Base-by-base conservation (phyloP, 2,329 filamentous ascomycete species). In the Salinomyces thailandicus region DNA sequence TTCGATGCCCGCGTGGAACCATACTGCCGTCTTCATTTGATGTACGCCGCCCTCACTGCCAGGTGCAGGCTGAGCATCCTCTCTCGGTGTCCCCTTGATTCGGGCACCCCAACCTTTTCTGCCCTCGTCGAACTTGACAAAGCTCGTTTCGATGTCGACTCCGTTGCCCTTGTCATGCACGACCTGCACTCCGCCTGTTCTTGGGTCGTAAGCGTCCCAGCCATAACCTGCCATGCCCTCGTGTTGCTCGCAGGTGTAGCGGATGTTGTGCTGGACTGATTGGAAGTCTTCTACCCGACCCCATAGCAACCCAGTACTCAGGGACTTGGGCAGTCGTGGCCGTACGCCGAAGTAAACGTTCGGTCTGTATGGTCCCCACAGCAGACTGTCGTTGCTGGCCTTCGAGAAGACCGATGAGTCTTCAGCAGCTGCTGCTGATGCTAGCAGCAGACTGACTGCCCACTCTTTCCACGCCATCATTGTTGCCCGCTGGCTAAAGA, bases 131-230 rank as follows among this genome's bases (percentile, higher is more conserved):
- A 94, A 73, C 63, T 96, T 98, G 54, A 95, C 77, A 62, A 96
- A 95, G 35, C 85, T 83, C 29, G 89, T 95, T 6, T 83, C 93
- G 44, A 98, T 73, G 62, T 96, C 87, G 47, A 98, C 73, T 39
- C 74, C 75, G 62, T 98, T 98, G 33, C 75, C 81, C 36, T 79
- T 78, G 59, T 98, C 91, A 55, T 93, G 85, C 41, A 98, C 89
- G 1, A 82, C 83, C 62, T 98, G 85, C 15, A 83, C 71, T 38
- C 91, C 91, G 44, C 91, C 91, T 38, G 72, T 81, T 39, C 91
- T 74, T 15, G 86, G 79, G 62, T 98, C 91, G 60, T 93, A 98
- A 58, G 93, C 85, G 53, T 96, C 87, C 91, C 91, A 98, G 44
- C 91, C 91, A 60, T 98, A 98, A 38, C 89, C 89, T 32, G 77